phyloP scores from a whole-genome alignment of 176 grass and related monocot genomes.

The Bonia amplexicaulis region DNA sequence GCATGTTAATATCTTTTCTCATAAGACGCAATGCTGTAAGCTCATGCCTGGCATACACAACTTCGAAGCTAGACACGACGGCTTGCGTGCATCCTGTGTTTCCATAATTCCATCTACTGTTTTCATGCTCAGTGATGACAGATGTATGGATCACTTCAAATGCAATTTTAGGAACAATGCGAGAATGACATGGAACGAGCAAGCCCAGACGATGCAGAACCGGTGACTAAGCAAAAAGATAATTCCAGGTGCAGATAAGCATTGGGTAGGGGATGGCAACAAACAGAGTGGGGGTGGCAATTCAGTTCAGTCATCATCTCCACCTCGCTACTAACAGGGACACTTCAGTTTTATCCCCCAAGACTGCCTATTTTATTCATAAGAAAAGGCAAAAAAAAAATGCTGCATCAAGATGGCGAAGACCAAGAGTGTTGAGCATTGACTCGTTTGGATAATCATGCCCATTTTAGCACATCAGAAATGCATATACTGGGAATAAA shows the following conservation, averaged over 20 bases:
- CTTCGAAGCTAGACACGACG: not conserved
- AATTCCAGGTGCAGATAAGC: constrained; percentile 32
- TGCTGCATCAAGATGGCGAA: not conserved
- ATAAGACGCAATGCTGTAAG: not conserved
- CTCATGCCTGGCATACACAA: not conserved
- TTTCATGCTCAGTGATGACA: not conserved
- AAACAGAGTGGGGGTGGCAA: not conserved
- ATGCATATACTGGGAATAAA: not conserved
- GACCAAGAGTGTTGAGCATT: not conserved
- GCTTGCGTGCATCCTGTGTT: not conserved
- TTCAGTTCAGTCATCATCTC: not conserved
- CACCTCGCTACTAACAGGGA: not conserved
- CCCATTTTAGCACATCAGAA: not conserved
- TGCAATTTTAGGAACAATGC: not conserved
- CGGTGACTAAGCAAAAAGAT: constrained; percentile 22
- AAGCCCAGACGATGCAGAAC: not conserved
- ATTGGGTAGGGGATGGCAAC: not conserved
- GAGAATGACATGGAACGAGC: constrained; percentile 1
- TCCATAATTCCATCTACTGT: not conserved
- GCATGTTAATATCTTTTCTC: not conserved
- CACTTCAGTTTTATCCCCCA: not conserved
- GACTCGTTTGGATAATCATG: not conserved
- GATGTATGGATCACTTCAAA: not conserved
- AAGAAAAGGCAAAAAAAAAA: too few relatives aligned
- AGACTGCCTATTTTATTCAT: too few relatives aligned